Base-by-base conservation (phyloP, 306 rosid genomes). In the Hylodesmum podocarpum region DNA sequence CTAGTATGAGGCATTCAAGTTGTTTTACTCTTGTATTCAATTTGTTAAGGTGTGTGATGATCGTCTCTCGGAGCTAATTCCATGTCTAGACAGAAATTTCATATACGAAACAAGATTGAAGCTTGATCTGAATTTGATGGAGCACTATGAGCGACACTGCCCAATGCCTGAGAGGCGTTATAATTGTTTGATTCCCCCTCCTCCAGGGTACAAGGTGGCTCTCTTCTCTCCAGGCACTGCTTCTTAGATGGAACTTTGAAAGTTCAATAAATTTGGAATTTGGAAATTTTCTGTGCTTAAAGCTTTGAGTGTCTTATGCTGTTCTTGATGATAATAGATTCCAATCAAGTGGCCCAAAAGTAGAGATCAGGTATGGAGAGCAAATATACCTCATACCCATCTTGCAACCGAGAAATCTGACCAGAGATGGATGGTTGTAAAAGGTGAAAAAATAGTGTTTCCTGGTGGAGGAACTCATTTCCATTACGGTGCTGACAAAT, bases 401-500 rank as follows among this genome's bases (percentile, higher is more conserved):
- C 97, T 94, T 81, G 98, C 96, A 66, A 91, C 91, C 21, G 97
- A 95, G 86, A 95, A 95, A 84, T 95, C 96, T 39, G 97, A 90
- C 66, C 93, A 94, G 84, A 91, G 86, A 73, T 94, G 90, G 98
- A 90, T 94, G 96, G 86, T 87, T 76, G 97, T 88, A 34, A 91
- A 86, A 80, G 93, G 94, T 72, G 98, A 94, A 87, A 91, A 87
- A 85, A 94, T 94, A 43, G 76, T 76, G 61, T 94, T 94, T 79
- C 97, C 96, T 40, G 97, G 98, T 68, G 98, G 98, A 83, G 98
- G 98, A 77, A 94, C 98, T 22, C 98, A 94, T 81, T 94, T 94
- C 80, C 98, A 94, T 82, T 78, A 84, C 3, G 98, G 98, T 53
- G 98, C 98, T 31, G 94, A 90, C 85, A 94, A 85, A 83, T 94